Base-by-base conservation (phyloP, 1,139 yeast genomes). In the Debaryomyces robertsiae region DNA sequence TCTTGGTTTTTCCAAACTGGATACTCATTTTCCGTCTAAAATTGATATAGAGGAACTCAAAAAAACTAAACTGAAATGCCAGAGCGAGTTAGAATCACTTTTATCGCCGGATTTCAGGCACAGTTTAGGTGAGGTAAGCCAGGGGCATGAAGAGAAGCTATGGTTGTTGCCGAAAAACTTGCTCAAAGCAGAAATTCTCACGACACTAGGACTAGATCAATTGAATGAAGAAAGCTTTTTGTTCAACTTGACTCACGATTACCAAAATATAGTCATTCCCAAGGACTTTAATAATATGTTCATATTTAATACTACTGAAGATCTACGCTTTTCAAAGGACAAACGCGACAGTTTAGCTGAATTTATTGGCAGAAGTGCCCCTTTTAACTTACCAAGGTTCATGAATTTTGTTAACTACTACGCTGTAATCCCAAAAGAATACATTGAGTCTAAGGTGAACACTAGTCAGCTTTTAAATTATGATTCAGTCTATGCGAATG, bases 351-450 rank as follows among this genome's bases (percentile, higher is more conserved):
- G 27, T 14, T 36, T 41, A 35, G 40, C 32, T 13, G 30, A 39
- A 15, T 40, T 42, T 32, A 27, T 43, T 17, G 55, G 47, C n/a
- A 46, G 45, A n/a, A 44, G 60, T 1, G 56, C 67, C 3, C 76
- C 76, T 0, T 71, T 71, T 47, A 46, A 49, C 15, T 51, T 69
- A 15, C 75, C 76, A 9, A 46, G 53, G 10, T 54, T 54, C 33
- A 51, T 65, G 42, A 51, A 57, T 14, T 53, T 70, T 28, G 49
- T 53, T 9, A 68, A 67, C 36, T 63, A 60, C 40, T 65, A 57
- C 44, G 49, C 69, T 49, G 61, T 68, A 5, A 38, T 69, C n/a
- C 73, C 73, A 1, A 40, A 48, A 39, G 30, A 35, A 6, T 49
- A 43, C 25, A 13, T 49, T 19, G 27, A 35, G 10, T 37, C 45